phyloP scores from a whole-genome alignment of 306 rosid species.

The Sicyos edulis region DNA sequence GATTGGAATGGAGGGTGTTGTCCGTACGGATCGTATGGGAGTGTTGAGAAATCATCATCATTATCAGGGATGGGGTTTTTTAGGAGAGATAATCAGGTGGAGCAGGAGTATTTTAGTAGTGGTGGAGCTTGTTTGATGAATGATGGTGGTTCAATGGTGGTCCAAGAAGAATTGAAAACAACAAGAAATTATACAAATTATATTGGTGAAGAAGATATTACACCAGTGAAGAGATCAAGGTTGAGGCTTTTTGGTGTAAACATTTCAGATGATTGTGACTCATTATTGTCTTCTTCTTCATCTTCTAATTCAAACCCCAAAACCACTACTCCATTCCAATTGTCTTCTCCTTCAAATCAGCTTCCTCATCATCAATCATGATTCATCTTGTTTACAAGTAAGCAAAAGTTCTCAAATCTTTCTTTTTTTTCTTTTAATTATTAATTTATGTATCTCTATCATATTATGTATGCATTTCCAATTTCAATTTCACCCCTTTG shows the following conservation, averaged over 20 bases:
- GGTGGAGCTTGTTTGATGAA: constrained; percentile 12
- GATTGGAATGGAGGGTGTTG: background rate
- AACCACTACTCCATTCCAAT: background rate
- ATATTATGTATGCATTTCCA: background rate
- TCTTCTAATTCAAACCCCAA: constrained; percentile 13
- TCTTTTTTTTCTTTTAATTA: background rate
- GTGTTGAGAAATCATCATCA: constrained; percentile 14
- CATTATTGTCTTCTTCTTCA: constrained; percentile 21
- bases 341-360: background rate
- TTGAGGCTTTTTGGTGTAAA: constrained; percentile 47
- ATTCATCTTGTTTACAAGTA: background rate
- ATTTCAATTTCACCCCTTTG: background rate
- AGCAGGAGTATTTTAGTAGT: background rate
- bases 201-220: background rate
- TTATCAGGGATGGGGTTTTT: constrained; percentile 23
- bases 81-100: constrained; percentile 13
- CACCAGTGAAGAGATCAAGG: constrained; percentile 29
- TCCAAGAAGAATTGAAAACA: constrained; percentile 22
- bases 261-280: constrained; percentile 30
- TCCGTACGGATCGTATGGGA: constrained; percentile 22
- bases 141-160: constrained; percentile 40
- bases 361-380: too few species aligned
- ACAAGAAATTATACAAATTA: background rate
- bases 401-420: background rate
- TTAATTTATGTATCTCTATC: too few species aligned